phyloP scores from a whole-genome alignment of 305 asterid genomes.

The Fraxinus albicans region DNA sequence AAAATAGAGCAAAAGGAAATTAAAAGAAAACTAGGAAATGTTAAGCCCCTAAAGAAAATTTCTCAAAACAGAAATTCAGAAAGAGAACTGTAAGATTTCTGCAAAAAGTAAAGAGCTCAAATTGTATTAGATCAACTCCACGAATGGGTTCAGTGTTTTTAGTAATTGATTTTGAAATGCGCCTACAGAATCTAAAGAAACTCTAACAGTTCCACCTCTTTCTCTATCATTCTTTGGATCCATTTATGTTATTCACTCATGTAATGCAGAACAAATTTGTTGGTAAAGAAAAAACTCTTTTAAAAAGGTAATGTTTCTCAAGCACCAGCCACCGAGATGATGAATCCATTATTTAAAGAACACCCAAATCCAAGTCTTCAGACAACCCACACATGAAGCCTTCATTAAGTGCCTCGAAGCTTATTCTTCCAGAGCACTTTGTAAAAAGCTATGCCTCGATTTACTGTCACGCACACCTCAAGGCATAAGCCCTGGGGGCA shows the following conservation, averaged over 20 bases:
- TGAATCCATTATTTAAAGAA: not conserved
- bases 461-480: not conserved
- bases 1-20: not conserved
- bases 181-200: not conserved
- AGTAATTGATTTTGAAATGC: not conserved
- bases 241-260: not conserved
- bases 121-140: not conserved
- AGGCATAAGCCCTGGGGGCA: not conserved
- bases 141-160: not conserved
- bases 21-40: constrained; percentile 3
- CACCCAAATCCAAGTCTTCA: not conserved
- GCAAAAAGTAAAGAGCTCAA: not conserved
- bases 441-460: not conserved
- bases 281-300: not conserved
- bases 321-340: not conserved
- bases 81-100: not conserved
- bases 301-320: not conserved
- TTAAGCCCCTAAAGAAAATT: not conserved
- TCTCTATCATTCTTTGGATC: not conserved
- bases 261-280: not conserved
- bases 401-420: not conserved
- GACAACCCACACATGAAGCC: not conserved
- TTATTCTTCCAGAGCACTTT: not conserved
- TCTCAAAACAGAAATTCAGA: not conserved
- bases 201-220: not conserved